phyloP scores from a whole-genome alignment of 2,329 filamentous ascomycete species.

The Whalleya microplaca region DNA sequence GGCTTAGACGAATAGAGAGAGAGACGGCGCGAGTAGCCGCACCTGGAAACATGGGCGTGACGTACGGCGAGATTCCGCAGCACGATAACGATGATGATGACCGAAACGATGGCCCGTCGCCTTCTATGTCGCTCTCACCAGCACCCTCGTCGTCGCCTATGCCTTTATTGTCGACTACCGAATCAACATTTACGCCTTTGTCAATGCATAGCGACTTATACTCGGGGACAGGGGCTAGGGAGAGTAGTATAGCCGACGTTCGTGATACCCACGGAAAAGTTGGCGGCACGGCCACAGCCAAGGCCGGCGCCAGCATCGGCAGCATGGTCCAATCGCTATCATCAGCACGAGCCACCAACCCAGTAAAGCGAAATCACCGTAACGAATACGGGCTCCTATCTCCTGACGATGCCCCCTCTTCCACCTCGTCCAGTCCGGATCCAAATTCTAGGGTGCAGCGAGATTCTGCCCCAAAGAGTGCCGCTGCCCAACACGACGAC shows the following conservation, averaged over 20 bases:
- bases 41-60: conserved; percentile 26
- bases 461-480: conserved; percentile 18
- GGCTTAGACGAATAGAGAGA: neutral
- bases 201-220: conserved; percentile 38
- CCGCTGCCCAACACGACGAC: conserved; percentile 2
- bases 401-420: conserved; percentile 29
- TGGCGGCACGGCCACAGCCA: conserved; percentile 24
- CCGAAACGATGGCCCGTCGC: conserved; percentile 29
- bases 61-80: conserved; percentile 32
- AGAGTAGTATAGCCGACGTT: conserved; percentile 6
- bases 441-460: conserved; percentile 12
- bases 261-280: conserved; percentile 18
- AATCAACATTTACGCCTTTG: conserved; percentile 37
- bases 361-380: conserved; percentile 17
- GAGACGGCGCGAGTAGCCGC: neutral
- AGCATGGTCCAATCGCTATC: conserved; percentile 40
- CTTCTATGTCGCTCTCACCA: conserved; percentile 32
- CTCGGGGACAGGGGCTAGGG: conserved; percentile 4
- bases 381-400: conserved; percentile 39
- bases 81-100: conserved; percentile 32
- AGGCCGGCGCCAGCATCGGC: conserved; percentile 26
- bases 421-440: conserved; percentile 23
- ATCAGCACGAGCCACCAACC: conserved; percentile 34
- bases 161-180: conserved; percentile 33
- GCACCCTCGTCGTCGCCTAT: conserved; percentile 37